Percentiles rank a stretch among this genome's conserved stretches.
These are phyloP conservation scores for Mucor piriformis DNA, from an alignment of 371 early-diverging fungal species.

Conservation along the genomic window DNA sequence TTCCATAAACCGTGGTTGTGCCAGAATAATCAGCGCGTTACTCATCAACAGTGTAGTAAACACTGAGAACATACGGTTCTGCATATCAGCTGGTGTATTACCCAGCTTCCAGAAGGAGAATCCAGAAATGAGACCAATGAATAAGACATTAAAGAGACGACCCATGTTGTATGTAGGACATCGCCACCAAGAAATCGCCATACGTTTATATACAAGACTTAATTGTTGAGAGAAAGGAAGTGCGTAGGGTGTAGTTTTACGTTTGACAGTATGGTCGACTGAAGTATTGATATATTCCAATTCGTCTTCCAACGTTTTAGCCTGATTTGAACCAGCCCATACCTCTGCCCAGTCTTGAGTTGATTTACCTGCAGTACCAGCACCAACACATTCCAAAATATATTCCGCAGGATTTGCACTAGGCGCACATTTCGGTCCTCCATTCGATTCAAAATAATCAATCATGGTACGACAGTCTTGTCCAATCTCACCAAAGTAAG, in stretches of 20 bases:
- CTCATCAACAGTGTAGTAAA: conserved; percentile 70
- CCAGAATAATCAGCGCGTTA: conserved; percentile 67
- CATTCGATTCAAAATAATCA: conserved; percentile 65
- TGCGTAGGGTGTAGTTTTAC: conserved; percentile 30
- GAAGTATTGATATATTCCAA: conserved; percentile 34
- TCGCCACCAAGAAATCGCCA: conserved; percentile 67
- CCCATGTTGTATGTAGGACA: conserved; percentile 69
- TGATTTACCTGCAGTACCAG: conserved; percentile 59
- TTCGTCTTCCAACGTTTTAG: conserved; percentile 32
- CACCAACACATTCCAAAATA: conserved; percentile 62
- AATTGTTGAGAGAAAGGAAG: conserved; percentile 43
- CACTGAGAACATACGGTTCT: conserved; percentile 71
- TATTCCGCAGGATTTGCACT: conserved; percentile 52
- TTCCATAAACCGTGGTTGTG: conserved; percentile 71
- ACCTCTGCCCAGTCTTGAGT: conserved; percentile 64
- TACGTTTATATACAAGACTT: conserved; percentile 59
- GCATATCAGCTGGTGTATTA: conserved; percentile 60
- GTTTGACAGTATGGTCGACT: conserved; percentile 22
- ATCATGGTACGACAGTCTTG: conserved; percentile 53
- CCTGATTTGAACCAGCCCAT: conserved; percentile 58
- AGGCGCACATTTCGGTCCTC: conserved; percentile 59
- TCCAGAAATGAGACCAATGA: conserved; percentile 67
- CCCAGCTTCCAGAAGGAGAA: conserved; percentile 73
- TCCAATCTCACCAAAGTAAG: conserved; percentile 80
- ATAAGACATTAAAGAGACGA: conserved; percentile 50